A percentile compares a stretch with the other conserved stretches of the same genome.
These are phyloP conservation scores for Arabidopsis arenosa DNA, from an alignment of 345 rosid genomes.

Conservation along the genomic window DNA sequence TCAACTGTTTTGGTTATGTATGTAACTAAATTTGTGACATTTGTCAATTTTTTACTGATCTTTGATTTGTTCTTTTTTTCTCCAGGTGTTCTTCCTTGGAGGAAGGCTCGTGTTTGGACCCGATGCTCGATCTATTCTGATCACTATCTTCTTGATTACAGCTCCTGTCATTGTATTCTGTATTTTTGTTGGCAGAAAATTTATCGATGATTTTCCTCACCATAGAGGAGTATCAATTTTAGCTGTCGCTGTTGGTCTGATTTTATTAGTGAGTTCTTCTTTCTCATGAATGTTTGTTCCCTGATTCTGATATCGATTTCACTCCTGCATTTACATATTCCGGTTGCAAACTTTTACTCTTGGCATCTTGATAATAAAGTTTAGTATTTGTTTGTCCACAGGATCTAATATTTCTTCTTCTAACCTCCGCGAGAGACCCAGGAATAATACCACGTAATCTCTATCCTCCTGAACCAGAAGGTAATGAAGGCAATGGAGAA, in stretches of 20 bases:
- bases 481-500: conserved; percentile 51
- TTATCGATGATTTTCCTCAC: conserved; percentile 71
- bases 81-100: conserved; percentile 70
- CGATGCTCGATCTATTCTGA: conserved; percentile 70
- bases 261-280: conserved; percentile 61
- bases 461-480: conserved; percentile 77
- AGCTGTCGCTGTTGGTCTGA: conserved; percentile 57
- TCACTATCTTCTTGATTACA: conserved; percentile 70
- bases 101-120: conserved; percentile 99
- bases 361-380: background rate
- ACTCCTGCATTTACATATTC: background rate
- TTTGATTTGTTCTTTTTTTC: background rate
- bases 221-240: conserved; percentile 68
- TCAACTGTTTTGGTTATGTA: background rate
- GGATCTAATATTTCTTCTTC: conserved; percentile 76
- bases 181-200: conserved; percentile 71
- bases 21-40: background rate
- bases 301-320: background rate
- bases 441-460: conserved; percentile 83
- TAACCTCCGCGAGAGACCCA: conserved; percentile 95
- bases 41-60: background rate
- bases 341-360: background rate
- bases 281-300: conserved; percentile 32
- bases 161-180: conserved; percentile 80
- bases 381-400: conserved; percentile 41